Evolutionary conservation across 345 rosid species (phyloP), one percentile per base, ranked within the genome.

Genomic region (Geranium brycei): DNA sequence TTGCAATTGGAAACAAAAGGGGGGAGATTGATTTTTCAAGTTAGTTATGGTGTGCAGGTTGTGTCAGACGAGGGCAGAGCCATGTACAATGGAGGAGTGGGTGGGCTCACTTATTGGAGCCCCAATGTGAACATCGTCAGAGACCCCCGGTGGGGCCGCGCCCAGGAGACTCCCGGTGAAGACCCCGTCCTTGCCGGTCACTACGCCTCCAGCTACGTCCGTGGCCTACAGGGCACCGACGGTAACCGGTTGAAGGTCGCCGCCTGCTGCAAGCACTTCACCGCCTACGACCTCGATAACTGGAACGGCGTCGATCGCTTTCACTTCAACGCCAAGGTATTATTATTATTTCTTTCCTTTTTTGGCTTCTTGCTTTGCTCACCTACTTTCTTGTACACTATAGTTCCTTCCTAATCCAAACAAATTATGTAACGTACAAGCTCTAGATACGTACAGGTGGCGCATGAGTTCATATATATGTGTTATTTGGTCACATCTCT

Each of bases 81-180:
- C 51, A 86, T 84, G 95, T 84, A 85, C 72, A 85, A 85, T 38
- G 84, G 91, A 63, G 91, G 92, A 51, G 70, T 62, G 62, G 88
- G 87, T 1, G 91, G 92, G 15, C 64, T 92, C 66, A 83, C 92
- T 23, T 85, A 66, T 59, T 86, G 91, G 98, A 87, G 93, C 53
- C 96, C 96, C 17, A 86, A 86, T 60, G 91, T 89, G 17, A 87
- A 89, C 68, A 79, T 92, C 57, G 74, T 89, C 58, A 72, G 97
- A 18, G 97, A 92, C 72, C 98, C 97, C 0, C 74, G 95, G 63
- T 89, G 95, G 97, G 98, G 95, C 14, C 75, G 90, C 1, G 91
- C 93, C 47, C 98, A 87, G 66, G 98, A 89, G 72, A 89, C 95
- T n/a, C 93, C 91, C 4, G 98, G 97, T 0, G 97, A 92, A 71